Base-by-base conservation (phyloP, 176 grass and related monocot genomes). In the Alloteropsis semialata region DNA sequence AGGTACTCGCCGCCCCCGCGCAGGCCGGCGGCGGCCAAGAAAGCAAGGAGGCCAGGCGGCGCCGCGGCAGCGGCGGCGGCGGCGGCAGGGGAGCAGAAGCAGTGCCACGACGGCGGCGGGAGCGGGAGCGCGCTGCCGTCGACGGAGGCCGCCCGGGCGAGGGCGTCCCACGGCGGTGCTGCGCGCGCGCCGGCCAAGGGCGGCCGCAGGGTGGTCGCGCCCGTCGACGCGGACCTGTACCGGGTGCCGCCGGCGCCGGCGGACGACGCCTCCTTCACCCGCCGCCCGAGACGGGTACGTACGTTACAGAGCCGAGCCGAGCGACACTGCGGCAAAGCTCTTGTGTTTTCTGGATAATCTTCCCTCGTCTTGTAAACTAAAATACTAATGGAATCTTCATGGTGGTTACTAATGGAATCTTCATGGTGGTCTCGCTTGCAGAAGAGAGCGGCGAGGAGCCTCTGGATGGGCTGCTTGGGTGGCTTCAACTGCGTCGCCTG, bases 221-320 rank as follows among this genome's bases (percentile, higher is more conserved):
- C 85, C 1, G 72, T 87, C 2, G 85, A 87, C 62, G 78, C 56
- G 60, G 85, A 81, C 50, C 70, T 87, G 61, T 87, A 87, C 78
- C 85, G 76, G 61, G 85, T 87, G 66, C 74, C 86, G 2, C 74
- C 74, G 66, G 34, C 86, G 2, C 74, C 74, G 66, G 34, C 34
- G 58, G 69, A 79, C 22, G 10, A 53, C 25, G 13, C 6, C 22
- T 41, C 51, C 5, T 41, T n/a, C n/a, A n/a, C 51, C 16, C 2
- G 2, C 29, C 50, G 50, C 10, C 71, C 60, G 1, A 34, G 61
- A 24, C 41, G 37, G 85, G 79, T 85, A 48, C 37, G 82, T 61
- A 5, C 22, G 34, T 16, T 16, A 48, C 45, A 16, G 45, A n/a
- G n/a, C n/a, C n/a, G n/a, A n/a, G n/a, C n/a, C n/a, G n/a, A n/a